These are phyloP conservation scores for Eimeria tenella DNA, from an alignment of 169 alveolate species.

Conservation along the genomic window DNA sequence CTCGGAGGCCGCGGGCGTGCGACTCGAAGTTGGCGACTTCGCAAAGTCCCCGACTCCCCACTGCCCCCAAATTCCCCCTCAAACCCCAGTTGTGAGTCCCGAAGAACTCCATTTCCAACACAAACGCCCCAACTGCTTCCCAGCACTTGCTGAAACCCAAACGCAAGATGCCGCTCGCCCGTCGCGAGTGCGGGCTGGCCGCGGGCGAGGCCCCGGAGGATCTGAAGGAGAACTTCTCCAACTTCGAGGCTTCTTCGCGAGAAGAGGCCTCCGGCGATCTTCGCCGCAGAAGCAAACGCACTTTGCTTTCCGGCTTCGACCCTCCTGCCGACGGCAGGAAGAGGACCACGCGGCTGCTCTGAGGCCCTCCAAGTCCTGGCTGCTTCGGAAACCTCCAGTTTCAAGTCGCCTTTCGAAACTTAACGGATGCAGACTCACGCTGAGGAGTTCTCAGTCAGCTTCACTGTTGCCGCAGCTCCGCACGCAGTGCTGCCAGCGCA, in stretches of 20 bases:
- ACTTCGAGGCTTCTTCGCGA: not conserved
- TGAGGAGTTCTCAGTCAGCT: not conserved
- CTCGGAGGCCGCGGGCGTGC: not conserved
- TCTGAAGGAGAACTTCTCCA: not conserved
- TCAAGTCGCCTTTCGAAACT: not conserved
- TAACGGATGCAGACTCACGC: not conserved
- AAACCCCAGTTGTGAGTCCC: conserved; percentile 19
- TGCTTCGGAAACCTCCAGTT: no score
- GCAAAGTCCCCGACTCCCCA: conserved; percentile 36
- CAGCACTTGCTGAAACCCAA: conserved; percentile 4
- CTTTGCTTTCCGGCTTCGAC: conserved; percentile 37
- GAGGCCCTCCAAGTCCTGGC: no score
- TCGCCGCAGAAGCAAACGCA: conserved; percentile 36
- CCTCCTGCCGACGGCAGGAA: conserved; percentile 51
- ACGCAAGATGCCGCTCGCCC: not conserved
- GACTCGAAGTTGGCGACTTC: not conserved
- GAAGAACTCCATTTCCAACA: not conserved
- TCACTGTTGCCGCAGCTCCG: not conserved
- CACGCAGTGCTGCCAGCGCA: conserved; percentile 27
- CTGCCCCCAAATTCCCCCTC: not conserved
- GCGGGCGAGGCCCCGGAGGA: conserved; percentile 22
- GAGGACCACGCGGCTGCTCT: conserved; percentile 23
- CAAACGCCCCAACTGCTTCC: not conserved
- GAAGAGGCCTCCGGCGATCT: not conserved
- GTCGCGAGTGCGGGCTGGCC: not conserved